phyloP scores from a whole-genome alignment of 225 moss, liverwort and hornwort genomes.

The Antitrichia curtipendula region DNA sequence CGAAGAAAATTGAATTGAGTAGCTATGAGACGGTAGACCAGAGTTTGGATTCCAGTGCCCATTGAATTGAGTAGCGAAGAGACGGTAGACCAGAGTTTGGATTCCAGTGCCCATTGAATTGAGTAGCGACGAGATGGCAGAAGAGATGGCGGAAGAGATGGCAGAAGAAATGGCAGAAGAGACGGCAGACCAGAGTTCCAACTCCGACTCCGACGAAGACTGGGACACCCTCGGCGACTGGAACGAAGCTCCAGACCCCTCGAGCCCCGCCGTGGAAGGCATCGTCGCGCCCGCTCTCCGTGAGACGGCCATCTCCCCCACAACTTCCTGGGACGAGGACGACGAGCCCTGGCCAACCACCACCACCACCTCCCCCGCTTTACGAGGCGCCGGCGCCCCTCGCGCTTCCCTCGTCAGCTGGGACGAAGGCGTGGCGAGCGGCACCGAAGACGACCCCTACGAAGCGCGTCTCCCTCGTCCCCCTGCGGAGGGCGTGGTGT shows the following conservation, averaged over 20 bases:
- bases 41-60: background rate
- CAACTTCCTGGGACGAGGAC: constrained; percentile 27
- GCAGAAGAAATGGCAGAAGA: too few relatives aligned
- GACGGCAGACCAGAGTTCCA: background rate
- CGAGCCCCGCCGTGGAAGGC: background rate
- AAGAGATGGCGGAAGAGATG: background rate
- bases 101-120: background rate
- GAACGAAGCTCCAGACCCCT: background rate
- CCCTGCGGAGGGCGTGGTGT: constrained; percentile 15
- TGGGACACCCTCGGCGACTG: constrained; percentile 33
- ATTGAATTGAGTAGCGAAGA: background rate
- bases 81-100: too few relatives aligned
- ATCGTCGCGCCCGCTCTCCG: constrained; percentile 1
- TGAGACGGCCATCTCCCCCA: constrained; percentile 22
- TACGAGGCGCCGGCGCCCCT: constrained; percentile 1
- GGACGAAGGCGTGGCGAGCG: background rate
- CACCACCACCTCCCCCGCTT: background rate
- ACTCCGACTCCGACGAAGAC: constrained; percentile 7
- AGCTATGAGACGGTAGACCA: background rate
- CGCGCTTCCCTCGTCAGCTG: background rate
- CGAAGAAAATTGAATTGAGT: background rate
- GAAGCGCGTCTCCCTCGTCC: background rate
- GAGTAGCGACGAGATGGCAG: too few relatives aligned
- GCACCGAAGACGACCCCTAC: background rate
- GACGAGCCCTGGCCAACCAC: constrained; percentile 15